These are phyloP conservation scores for Fomitopsis serialis DNA, from an alignment of 768 basidiomycete species.

Conservation along the genomic window DNA sequence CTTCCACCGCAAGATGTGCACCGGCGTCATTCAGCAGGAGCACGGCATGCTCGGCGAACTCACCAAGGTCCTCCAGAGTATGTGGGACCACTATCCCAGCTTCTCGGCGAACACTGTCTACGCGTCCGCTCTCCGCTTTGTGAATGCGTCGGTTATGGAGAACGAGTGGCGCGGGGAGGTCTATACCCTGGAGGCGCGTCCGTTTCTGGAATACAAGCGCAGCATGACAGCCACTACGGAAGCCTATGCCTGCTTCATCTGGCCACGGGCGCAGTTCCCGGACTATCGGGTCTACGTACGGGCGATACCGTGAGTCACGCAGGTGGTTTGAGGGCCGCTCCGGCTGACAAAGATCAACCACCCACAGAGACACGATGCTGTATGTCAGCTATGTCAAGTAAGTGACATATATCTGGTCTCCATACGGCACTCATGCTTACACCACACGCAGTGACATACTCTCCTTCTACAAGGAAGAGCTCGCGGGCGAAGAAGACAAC, in stretches of 20 bases:
- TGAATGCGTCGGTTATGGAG: conserved; percentile 31
- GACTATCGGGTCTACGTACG: conserved; percentile 29
- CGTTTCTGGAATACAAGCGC: conserved; percentile 23
- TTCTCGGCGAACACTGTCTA: conserved; percentile 31
- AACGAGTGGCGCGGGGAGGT: conserved; percentile 23
- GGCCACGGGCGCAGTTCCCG: conserved; percentile 26
- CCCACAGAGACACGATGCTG: conserved; percentile 1
- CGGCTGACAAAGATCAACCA: neutral
- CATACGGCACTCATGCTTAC: no score
- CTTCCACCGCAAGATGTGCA: conserved; percentile 1
- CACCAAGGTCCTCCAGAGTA: conserved; percentile 26
- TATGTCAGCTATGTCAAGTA: conserved; percentile 5
- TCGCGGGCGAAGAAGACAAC: conserved; percentile 12
- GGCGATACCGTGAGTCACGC: conserved; percentile 26
- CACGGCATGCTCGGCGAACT: conserved; percentile 26
- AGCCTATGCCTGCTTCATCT: conserved; percentile 32
- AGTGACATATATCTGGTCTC: neutral
- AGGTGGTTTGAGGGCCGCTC: neutral
- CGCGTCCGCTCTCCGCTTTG: conserved; percentile 29
- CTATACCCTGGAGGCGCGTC: conserved; percentile 17
- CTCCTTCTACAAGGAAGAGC: conserved; percentile 15
- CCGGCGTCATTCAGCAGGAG: conserved; percentile 10
- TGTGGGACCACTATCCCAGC: conserved; percentile 22
- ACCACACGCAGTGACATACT: conserved; percentile 8
- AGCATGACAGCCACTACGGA: conserved; percentile 30